phyloP scores from a whole-genome alignment of 192 early-diverging fungal genomes.

The Entophlyctis helioformis region DNA sequence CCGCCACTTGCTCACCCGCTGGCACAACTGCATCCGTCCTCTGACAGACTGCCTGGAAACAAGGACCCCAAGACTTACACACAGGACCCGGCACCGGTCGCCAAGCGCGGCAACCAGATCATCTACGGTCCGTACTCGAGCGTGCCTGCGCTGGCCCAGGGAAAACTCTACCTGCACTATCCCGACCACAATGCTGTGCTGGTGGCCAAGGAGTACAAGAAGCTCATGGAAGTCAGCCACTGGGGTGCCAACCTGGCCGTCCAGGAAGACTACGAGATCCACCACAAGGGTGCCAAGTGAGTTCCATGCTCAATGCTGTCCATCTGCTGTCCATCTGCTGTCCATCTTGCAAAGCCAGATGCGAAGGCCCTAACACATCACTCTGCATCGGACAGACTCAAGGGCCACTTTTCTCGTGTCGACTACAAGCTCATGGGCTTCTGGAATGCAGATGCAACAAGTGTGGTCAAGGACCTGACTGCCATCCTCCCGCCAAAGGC shows the following conservation, averaged over 20 bases:
- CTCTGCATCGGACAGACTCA: conserved; percentile 7
- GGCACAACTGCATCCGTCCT: conserved; percentile 17
- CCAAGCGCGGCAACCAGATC: conserved; percentile 41
- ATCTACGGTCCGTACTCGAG: conserved; percentile 61
- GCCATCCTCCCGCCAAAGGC: conserved; percentile 60
- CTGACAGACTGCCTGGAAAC: conserved; percentile 22
- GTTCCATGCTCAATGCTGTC: too few species aligned
- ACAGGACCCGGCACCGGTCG: conserved; percentile 9
- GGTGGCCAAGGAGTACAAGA: conserved; percentile 40
- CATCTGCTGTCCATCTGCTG: too few species aligned
- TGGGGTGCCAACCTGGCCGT: conserved; percentile 71
- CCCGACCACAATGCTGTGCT: conserved; percentile 43
- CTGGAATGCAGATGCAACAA: conserved; percentile 22
- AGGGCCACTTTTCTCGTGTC: conserved; percentile 59
- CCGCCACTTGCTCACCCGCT: conserved; percentile 2
- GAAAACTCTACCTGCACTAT: conserved; percentile 51
- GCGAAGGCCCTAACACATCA: too few species aligned
- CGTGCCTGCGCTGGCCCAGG: conserved; percentile 22
- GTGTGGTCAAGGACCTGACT: conserved; percentile 35
- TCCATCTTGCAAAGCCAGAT: too few species aligned
- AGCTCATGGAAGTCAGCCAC: conserved; percentile 75
- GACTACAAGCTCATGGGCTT: conserved; percentile 40
- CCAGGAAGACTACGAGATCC: conserved; percentile 66
- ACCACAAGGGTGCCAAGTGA: conserved; percentile 70
- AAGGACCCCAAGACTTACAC: conserved; percentile 15